Evolutionary conservation across 306 rosid genomes (phyloP), one percentile per base, ranked within the genome.

Genomic region (Inga laurina): DNA sequence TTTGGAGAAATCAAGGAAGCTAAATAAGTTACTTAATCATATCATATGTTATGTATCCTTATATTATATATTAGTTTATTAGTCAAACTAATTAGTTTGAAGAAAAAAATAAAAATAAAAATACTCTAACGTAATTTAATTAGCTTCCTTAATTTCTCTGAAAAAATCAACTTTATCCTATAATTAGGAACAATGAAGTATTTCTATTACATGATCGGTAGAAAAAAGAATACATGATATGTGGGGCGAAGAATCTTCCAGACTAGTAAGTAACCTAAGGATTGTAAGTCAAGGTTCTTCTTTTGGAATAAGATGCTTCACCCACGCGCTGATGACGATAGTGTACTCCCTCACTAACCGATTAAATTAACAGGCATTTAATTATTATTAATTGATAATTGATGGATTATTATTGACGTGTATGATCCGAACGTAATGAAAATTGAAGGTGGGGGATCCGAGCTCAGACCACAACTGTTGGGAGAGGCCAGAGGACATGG

Each of bases 401-500:
- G 71, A 65, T 65, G 11, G 43, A 13, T 12, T 27, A 13, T 12
- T 27, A 64, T 30, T 64, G 18, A 64, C 37, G 19, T 2, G 39
- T 64, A 30, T 30, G 35, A 27, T 32, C 30, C 30, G 30, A 27
- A 27, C 30, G 30, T 27, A 27, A 27, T 64, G 41, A 30, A 64
- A 30, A 30, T 64, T 30, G 39, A 65, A 95, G 99, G 98, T 95
- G 48, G 99, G 99, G 14, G 98, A 95, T 81, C 99, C 99, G 32
- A 89, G 56, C 35, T 62, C 68, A 12, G 99, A 95, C 77, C 99
- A 95, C 11, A 81, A 59, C 34, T 95, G 99, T 81, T 95, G 98
- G 99, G 98, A 95, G 85, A 93, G 99, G 34, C 94, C 97, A 7
- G 99, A 93, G 86, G 99, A 95, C 69, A 95, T 95, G 99, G 98